A percentile compares a stretch with the other conserved stretches of the same genome.
These are phyloP conservation scores for Poronia punctata DNA, from an alignment of 495 filamentous ascomycete genomes.

Conservation along the genomic window DNA sequence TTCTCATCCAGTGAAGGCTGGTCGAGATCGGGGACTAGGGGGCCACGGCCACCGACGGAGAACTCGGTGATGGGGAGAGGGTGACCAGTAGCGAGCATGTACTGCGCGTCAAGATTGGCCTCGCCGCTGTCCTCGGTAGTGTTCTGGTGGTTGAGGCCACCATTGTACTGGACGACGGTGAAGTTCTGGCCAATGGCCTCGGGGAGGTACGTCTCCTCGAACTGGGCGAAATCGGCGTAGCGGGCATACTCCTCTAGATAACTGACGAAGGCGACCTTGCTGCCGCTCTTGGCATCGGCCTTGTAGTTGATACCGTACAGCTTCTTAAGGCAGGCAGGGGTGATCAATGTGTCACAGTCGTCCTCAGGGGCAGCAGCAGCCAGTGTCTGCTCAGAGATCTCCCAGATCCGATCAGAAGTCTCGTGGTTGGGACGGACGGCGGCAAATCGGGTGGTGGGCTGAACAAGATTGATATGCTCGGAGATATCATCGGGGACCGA, in stretches of 20 bases:
- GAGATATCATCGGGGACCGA: conserved; percentile 46
- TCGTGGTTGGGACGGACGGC: conserved; percentile 21
- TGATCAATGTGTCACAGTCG: conserved; percentile 42
- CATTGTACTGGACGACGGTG: conserved; percentile 52
- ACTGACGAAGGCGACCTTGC: conserved; percentile 47
- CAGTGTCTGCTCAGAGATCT: conserved; percentile 10
- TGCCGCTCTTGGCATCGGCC: conserved; percentile 37
- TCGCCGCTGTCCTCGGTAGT: conserved; percentile 39
- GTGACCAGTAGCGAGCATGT: conserved; percentile 50
- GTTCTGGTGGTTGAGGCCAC: conserved; percentile 44
- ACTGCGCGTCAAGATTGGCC: conserved; percentile 66
- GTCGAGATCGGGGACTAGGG: conserved; percentile 54
- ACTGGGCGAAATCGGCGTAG: conserved; percentile 16
- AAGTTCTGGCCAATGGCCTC: conserved; percentile 41
- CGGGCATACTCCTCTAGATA: conserved; percentile 46
- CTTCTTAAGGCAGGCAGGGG: conserved; percentile 49
- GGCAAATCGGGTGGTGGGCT: conserved; percentile 52
- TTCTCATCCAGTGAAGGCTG: conserved; percentile 43
- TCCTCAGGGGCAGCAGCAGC: conserved; percentile 16
- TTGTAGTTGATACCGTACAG: conserved; percentile 52
- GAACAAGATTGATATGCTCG: conserved; percentile 47
- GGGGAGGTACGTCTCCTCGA: conserved; percentile 23
- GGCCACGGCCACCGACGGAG: conserved; percentile 50
- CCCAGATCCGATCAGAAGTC: background rate
- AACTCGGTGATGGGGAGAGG: conserved; percentile 55